Percentiles rank a stretch among this genome's conserved stretches.
Conservation (phyloP, 169 alveolate genomes). For the Cryptosporidium ubiquitum region DNA sequence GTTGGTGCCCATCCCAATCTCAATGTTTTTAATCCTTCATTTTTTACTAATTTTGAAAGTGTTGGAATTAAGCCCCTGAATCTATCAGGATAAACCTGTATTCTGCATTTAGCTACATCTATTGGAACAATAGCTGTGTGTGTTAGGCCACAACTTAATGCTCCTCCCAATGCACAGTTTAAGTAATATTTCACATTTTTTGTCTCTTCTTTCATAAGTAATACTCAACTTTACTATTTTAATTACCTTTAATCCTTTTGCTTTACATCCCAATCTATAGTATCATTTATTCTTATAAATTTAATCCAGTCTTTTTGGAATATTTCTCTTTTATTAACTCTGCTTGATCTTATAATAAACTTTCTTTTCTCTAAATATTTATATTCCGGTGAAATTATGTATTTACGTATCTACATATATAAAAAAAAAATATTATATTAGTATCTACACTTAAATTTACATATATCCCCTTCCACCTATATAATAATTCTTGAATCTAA, state of each 20-base stretch:
- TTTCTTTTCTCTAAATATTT: no score
- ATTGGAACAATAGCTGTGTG: constrained; percentile 95
- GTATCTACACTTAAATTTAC: not conserved
- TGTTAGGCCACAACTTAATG: constrained; percentile 95
- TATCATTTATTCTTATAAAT: not conserved
- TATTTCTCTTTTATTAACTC: no score
- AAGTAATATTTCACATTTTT: constrained; percentile 83
- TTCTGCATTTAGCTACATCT: constrained; percentile 96
- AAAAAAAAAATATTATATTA: not conserved
- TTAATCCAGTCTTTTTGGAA: not conserved
- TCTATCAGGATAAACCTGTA: constrained; percentile 91
- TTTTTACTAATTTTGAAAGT: constrained; percentile 80
- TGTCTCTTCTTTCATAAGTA: constrained; percentile 11
- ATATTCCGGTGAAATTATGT: no score
- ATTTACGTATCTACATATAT: no score
- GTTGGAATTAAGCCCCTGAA: constrained; percentile 87
- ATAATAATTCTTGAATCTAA: not conserved
- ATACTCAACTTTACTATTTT: not conserved
- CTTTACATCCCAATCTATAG: not conserved
- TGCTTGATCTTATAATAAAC: not conserved
- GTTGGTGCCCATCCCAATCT: constrained; percentile 98
- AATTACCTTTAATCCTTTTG: not conserved
- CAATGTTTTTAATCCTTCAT: constrained; percentile 92
- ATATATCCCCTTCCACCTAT: not conserved
- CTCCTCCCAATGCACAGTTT: constrained; percentile 97